Conservation (phyloP, 257 asterid genomes). For the Solanum megistacrolobum region DNA sequence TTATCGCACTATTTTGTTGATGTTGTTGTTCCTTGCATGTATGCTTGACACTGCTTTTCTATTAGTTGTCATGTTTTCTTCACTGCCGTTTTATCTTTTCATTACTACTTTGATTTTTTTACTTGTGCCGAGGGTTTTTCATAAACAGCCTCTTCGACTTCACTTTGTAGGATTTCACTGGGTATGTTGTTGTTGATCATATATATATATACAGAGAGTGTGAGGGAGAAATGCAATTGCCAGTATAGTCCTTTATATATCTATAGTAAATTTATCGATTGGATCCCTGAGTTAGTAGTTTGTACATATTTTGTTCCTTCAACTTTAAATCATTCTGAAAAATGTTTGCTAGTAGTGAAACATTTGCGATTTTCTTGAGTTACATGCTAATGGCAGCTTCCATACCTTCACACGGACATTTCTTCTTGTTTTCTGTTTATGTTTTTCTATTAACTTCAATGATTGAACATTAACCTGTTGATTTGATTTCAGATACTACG, state of each 20-base stretch:
- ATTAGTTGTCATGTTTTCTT: too few relatives aligned
- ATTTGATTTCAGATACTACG: conserved; percentile 58
- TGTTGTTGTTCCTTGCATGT: too few relatives aligned
- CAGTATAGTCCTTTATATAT: background rate
- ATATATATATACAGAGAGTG: background rate
- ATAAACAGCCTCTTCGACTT: too few relatives aligned
- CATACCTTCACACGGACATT: background rate
- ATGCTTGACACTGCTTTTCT: too few relatives aligned
- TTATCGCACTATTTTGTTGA: too few relatives aligned
- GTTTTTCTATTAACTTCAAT: background rate
- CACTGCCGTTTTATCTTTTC: too few relatives aligned
- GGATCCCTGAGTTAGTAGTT: background rate
- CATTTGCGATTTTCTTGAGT: background rate
- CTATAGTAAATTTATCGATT: background rate
- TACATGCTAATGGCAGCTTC: background rate
- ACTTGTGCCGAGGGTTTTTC: too few relatives aligned
- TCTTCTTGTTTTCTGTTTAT: background rate
- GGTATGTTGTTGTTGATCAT: too few relatives aligned
- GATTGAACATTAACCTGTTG: background rate
- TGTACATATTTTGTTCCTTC: background rate
- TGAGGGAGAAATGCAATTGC: background rate
- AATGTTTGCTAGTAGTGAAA: background rate
- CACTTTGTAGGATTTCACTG: too few relatives aligned
- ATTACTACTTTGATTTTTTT: too few relatives aligned
- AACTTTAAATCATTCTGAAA: background rate